phyloP scores from a whole-genome alignment of 2,329 filamentous ascomycete genomes.

The Alternaria ethzedia region DNA sequence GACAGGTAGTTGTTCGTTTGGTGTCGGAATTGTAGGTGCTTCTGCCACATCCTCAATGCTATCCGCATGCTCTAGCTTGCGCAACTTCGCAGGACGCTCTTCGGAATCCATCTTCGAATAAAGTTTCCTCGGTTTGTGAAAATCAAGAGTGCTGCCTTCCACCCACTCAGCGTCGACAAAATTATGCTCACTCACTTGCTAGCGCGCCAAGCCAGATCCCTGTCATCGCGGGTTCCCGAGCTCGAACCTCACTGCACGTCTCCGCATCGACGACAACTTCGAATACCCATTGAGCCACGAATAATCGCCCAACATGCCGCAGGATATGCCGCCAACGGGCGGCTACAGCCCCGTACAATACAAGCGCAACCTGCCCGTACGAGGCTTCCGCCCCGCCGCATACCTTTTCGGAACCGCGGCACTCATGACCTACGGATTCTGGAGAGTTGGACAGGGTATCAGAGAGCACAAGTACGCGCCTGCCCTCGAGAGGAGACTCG shows the following conservation, averaged over 20 bases:
- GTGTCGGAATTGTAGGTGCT: constrained; percentile 14
- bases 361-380: constrained; percentile 93
- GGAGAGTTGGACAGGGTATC: constrained; percentile 79
- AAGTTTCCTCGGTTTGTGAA: not conserved
- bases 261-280: constrained; percentile 33
- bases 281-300: constrained; percentile 37
- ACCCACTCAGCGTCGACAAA: constrained; percentile 36
- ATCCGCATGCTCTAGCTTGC: constrained; percentile 55
- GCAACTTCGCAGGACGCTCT: constrained; percentile 62
- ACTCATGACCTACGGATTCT: constrained; percentile 91
- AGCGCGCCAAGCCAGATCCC: constrained; percentile 36
- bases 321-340: constrained; percentile 95
- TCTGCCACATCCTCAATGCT: constrained; percentile 14
- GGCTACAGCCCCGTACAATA: constrained; percentile 98
- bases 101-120: constrained; percentile 60
- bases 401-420: constrained; percentile 78
- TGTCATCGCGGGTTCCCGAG: constrained; percentile 26
- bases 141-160: constrained; percentile 4
- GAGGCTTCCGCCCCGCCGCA: constrained; percentile 83
- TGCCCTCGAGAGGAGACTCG: not conserved
- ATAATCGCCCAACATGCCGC: constrained; percentile 72
- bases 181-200: constrained; percentile 30
- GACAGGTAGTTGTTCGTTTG: constrained; percentile 17
- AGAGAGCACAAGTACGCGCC: constrained; percentile 84
- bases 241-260: constrained; percentile 34